Base-by-base conservation (phyloP, 2,329 filamentous ascomycete genomes). In the Penicillium capsulatum region DNA sequence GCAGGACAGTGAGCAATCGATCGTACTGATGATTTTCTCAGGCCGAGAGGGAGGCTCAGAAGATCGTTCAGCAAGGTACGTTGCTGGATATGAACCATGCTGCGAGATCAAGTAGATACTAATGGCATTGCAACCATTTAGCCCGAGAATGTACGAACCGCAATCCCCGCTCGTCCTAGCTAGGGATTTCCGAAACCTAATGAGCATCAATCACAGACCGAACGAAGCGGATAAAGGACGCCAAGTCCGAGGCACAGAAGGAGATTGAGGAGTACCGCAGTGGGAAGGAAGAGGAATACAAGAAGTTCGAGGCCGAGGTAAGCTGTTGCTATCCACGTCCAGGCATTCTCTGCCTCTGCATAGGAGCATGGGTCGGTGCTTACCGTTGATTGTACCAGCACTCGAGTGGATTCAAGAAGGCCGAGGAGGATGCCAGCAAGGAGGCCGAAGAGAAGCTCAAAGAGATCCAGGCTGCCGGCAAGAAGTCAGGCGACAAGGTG, bases 1-100 rank as follows among this genome's bases (percentile, higher is more conserved):
- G 22, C 13, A 38, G 22, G 16, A n/a, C 29, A 27, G 17, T 7
- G 13, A 17, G 19, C n/a, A 45, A 45, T 35, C 52, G 27, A 52
- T 31, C 7, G 22, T 38, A 36, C 35, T 38, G 9, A 43, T 36
- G 11, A 6, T 55, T 20, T 9, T 4, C 28, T 3, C 15, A 97
- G 91, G 90, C 92, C 59, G 92, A 98, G 79, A 85, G 89, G 70
- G 91, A 97, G 70, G 92, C 92, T 47, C 91, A 95, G 72, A 96
- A 96, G 79, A 98, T 98, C 67, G 90, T 98, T 42, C 91, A 97
- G 70, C 89, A 92, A 79, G 86, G 91, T 94, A 68, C 45, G 73
- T 66, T 26, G 27, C 28, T 17, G 14, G 4, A 14, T 27, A 28
- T 26, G 17, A 2, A 15, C 38, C 36, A 28, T 31, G 24, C 31